Evolutionary conservation across 2,329 filamentous ascomycete species (phyloP).

Genomic region (Colletotrichum kahawae): DNA sequence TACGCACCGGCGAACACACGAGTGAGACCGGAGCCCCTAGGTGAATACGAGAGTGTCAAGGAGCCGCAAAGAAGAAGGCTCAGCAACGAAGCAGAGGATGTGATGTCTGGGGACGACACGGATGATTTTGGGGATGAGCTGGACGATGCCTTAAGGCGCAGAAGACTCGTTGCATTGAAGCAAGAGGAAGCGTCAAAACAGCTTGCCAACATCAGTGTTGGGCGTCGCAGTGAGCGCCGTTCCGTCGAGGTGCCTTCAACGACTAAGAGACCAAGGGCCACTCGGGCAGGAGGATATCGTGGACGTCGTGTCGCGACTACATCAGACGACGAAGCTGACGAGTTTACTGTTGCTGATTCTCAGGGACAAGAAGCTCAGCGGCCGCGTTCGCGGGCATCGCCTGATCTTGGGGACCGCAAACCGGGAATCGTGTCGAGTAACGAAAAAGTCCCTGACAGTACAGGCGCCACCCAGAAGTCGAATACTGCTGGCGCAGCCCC

Average conservation of each 20-base stretch:
- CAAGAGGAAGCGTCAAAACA: constrained; percentile 44
- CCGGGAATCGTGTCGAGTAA: constrained; percentile 9
- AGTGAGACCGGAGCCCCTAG: constrained; percentile 34
- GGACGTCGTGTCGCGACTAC: neutral
- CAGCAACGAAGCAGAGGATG: constrained; percentile 27
- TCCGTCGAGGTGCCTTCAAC: neutral
- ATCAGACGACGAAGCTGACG: constrained; percentile 10
- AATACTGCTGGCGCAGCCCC: neutral
- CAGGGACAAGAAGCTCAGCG: constrained; percentile 1
- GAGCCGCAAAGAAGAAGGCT: constrained; percentile 49
- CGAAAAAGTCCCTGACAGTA: constrained; percentile 17
- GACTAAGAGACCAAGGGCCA: neutral
- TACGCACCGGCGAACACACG: neutral
- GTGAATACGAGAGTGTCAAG: constrained; percentile 50
- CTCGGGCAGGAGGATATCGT: neutral
- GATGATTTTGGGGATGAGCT: constrained; percentile 40
- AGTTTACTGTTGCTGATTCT: constrained; percentile 23
- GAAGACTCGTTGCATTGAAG: constrained; percentile 40
- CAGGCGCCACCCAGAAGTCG: constrained; percentile 2
- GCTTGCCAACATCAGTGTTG: constrained; percentile 45
- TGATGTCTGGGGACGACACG: constrained; percentile 37
- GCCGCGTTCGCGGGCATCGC: neutral
- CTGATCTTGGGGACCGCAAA: neutral
- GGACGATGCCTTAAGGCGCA: constrained; percentile 36
- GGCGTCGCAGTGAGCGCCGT: neutral